Conservation (phyloP, 306 rosid genomes). For the Vigna nakashimae region DNA sequence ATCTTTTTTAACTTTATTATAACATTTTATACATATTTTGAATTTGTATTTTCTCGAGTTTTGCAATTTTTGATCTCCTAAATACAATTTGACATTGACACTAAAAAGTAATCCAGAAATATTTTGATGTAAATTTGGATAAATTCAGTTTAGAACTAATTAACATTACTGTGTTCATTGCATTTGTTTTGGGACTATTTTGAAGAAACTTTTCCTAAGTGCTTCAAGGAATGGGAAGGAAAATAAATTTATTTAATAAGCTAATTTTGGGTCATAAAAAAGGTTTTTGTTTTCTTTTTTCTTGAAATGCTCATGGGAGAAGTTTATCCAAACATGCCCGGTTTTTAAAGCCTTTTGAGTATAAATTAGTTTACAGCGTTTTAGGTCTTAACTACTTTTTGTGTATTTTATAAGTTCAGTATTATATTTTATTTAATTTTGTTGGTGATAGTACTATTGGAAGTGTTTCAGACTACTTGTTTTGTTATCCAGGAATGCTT, state of each 20-base stretch:
- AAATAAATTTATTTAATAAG: neutral
- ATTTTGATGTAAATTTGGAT: neutral
- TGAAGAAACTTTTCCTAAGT: neutral
- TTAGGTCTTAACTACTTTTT: neutral
- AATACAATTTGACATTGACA: neutral
- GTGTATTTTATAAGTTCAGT: neutral
- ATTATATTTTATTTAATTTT: constrained; percentile 6
- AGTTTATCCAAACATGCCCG: neutral
- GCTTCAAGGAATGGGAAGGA: too few species aligned
- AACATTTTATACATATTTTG: too few species aligned
- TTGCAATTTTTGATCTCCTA: neutral
- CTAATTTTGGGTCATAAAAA: neutral
- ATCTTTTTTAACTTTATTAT: too few species aligned
- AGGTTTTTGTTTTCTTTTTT: too few species aligned
- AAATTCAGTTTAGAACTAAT: too few species aligned
- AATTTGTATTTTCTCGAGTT: too few species aligned
- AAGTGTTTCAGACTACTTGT: neutral
- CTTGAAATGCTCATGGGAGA: neutral
- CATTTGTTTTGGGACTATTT: neutral
- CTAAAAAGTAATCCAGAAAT: neutral
- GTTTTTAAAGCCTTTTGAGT: too few species aligned
- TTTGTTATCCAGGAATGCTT: neutral
- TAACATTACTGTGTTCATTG: neutral
- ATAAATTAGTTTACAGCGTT: neutral
- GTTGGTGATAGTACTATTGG: neutral